These are phyloP conservation scores for Auricularia auricula-judae DNA, from an alignment of 768 basidiomycete genomes.

Conservation along the genomic window DNA sequence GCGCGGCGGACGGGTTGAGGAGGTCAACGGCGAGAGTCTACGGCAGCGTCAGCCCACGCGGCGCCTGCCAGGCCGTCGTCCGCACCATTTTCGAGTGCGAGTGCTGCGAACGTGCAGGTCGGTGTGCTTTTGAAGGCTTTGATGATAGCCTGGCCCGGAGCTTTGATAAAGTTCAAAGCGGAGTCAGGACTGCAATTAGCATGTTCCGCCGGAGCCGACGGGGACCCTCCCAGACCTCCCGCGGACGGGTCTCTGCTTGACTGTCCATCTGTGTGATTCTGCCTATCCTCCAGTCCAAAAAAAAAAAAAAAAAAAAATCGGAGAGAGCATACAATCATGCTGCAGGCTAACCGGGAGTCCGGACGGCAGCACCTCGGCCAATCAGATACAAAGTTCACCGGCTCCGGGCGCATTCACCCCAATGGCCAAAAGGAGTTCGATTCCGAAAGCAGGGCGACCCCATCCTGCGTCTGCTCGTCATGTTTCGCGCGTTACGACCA, in stretches of 20 bases:
- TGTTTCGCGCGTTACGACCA: background rate
- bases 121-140: conserved; percentile 1
- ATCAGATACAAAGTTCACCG: too few species aligned
- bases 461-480: background rate
- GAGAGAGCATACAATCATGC: too few species aligned
- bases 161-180: background rate
- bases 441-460: background rate
- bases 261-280: too few species aligned
- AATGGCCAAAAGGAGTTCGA: too few species aligned
- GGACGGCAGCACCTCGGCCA: too few species aligned
- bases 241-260: too few species aligned
- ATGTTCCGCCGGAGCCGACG: background rate
- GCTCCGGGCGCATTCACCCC: too few species aligned
- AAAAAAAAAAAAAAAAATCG: too few species aligned
- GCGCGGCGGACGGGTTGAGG: conserved; percentile 85
- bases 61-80: background rate
- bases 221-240: too few species aligned
- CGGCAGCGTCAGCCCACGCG: background rate
- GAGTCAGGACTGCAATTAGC: background rate
- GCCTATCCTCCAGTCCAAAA: too few species aligned
- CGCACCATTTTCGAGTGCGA: conserved; percentile 3
- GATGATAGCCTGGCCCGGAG: background rate
- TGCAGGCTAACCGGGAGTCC: too few species aligned
- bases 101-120: background rate
- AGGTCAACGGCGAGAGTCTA: conserved; percentile 96